Conservation (phyloP, 2,329 filamentous ascomycete genomes). For the Pyrenophora tritici-repentis region DNA sequence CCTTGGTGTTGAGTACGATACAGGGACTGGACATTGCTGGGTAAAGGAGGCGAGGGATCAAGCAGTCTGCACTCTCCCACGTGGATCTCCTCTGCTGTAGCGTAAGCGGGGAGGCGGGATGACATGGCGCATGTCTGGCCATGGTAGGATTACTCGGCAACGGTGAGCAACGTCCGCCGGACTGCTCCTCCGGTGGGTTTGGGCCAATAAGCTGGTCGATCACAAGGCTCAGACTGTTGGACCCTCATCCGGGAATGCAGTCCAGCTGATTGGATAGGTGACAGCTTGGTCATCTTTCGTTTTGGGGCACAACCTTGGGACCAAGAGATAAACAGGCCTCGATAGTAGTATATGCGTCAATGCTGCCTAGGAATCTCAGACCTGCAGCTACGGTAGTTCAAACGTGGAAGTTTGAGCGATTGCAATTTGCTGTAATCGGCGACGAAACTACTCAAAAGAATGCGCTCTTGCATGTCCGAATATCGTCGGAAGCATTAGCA, state of each 20-base stretch:
- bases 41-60: neutral
- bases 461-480: conserved; percentile 2
- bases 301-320: conserved; percentile 3
- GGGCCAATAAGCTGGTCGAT: neutral
- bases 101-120: conserved; percentile 12
- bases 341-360: neutral
- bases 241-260: conserved; percentile 1
- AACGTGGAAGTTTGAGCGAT: conserved; percentile 9
- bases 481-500: conserved; percentile 4
- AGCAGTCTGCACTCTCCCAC: conserved; percentile 6
- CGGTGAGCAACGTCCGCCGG: conserved; percentile 7
- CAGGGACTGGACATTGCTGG: neutral
- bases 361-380: neutral
- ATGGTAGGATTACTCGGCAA: conserved; percentile 3
- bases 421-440: neutral
- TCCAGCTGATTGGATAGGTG: neutral
- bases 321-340: conserved; percentile 3
- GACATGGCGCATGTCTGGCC: conserved; percentile 1
- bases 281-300: neutral
- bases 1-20: neutral
- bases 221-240: neutral
- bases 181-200: neutral
- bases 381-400: conserved; percentile 7
- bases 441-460: neutral
- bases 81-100: conserved; percentile 10